A percentile compares a stretch with the other conserved stretches of the same genome.
These are phyloP conservation scores for Trapa bicornis DNA, from an alignment of 345 rosid species.

Conservation along the genomic window DNA sequence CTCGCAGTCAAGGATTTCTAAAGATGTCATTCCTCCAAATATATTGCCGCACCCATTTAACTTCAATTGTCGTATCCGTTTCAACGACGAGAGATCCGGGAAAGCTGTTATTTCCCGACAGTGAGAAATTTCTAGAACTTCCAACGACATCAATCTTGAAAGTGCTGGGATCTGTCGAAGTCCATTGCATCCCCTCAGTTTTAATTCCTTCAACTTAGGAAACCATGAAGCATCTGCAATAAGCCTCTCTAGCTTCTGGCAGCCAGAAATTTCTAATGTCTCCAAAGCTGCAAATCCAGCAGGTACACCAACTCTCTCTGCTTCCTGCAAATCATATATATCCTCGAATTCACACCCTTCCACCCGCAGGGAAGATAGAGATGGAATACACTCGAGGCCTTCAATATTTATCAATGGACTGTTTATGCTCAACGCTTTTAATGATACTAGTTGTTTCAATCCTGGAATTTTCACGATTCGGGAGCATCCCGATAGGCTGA, in stretches of 20 bases:
- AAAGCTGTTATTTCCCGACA: too few relatives aligned
- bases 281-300: not conserved
- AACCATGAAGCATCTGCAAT: too few relatives aligned
- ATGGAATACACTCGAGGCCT: not conserved
- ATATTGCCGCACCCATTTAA: too few relatives aligned
- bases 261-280: too few relatives aligned
- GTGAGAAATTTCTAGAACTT: too few relatives aligned
- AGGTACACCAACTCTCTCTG: not conserved
- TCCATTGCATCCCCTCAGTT: too few relatives aligned
- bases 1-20: not conserved
- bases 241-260: too few relatives aligned
- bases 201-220: not conserved
- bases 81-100: too few relatives aligned
- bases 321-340: not conserved
- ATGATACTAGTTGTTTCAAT: not conserved
- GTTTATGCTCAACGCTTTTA: not conserved
- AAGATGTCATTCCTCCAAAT: too few relatives aligned
- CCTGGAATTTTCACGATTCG: not conserved
- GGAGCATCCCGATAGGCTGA: not conserved
- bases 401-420: not conserved
- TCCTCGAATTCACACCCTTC: not conserved
- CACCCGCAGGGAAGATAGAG: not conserved
- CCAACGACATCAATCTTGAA: too few relatives aligned
- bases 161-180: too few relatives aligned
- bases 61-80: too few relatives aligned